These are phyloP conservation scores for Fusarium lyarnte DNA, from an alignment of 2,329 filamentous ascomycete species.

Conservation along the genomic window DNA sequence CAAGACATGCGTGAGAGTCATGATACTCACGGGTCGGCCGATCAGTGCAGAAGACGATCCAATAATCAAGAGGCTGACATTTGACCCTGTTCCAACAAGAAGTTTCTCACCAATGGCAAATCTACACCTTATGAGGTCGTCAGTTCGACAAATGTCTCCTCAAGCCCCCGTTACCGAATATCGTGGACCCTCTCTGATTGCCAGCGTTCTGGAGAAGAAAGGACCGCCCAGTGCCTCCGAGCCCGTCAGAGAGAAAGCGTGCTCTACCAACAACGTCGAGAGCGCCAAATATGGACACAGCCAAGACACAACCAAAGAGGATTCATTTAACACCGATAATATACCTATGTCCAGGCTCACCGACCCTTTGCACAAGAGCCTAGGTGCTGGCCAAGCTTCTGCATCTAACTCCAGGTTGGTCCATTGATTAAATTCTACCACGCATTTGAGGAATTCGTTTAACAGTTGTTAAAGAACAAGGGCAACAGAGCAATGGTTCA, in stretches of 20 bases:
- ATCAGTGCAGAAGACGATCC: neutral
- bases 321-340: neutral
- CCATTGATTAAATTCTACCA: no score
- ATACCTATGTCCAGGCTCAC: accelerated
- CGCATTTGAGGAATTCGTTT: accelerated
- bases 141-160: neutral
- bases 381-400: neutral
- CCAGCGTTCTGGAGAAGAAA: accelerated
- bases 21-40: neutral
- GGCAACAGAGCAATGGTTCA: neutral
- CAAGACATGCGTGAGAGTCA: neutral
- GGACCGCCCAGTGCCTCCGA: no score
- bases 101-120: accelerated
- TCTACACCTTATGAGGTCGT: accelerated
- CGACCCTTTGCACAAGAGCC: neutral
- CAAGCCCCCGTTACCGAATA: accelerated
- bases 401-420: neutral
- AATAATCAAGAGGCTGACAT: accelerated
- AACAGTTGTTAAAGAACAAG: neutral
- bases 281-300: no score
- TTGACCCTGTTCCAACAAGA: accelerated
- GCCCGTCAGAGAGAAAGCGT: no score
- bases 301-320: no score
- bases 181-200: accelerated
- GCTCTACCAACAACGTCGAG: no score